phyloP scores from a whole-genome alignment of 305 asterid species.

The Salvia sclarea region DNA sequence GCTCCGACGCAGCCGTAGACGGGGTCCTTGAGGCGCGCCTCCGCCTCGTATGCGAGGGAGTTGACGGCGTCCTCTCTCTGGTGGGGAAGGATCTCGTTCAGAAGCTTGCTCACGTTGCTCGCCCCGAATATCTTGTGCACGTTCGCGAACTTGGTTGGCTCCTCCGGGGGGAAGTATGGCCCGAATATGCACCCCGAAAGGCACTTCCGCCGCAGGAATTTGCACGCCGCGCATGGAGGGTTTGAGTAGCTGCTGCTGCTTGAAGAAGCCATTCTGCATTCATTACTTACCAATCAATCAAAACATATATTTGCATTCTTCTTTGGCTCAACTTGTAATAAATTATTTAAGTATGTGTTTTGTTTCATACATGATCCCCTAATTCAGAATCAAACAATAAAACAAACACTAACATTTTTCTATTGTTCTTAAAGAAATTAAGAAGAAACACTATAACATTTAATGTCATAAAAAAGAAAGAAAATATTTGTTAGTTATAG shows the following conservation, averaged over 20 bases:
- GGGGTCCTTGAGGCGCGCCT: conserved; percentile 67
- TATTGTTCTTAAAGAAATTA: no score
- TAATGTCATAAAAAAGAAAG: no score
- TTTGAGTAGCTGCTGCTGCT: conserved; percentile 54
- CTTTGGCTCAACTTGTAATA: no score
- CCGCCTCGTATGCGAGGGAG: conserved; percentile 72
- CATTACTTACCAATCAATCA: no score
- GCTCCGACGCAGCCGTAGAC: conserved; percentile 79
- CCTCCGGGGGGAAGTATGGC: conserved; percentile 71
- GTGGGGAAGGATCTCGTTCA: conserved; percentile 57
- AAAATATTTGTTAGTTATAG: no score
- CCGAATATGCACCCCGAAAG: conserved; percentile 58
- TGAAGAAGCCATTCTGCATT: conserved; percentile 41
- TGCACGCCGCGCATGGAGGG: conserved; percentile 80
- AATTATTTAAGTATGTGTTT: no score
- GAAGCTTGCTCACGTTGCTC: conserved; percentile 68
- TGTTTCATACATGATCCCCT: no score
- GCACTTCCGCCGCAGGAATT: conserved; percentile 64
- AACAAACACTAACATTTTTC: no score
- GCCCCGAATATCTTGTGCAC: conserved; percentile 79
- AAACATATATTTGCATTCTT: no score
- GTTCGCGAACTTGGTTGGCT: conserved; percentile 58
- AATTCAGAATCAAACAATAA: no score
- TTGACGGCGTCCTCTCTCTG: conserved; percentile 70
- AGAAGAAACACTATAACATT: no score